Evolutionary conservation across 2,329 filamentous ascomycete genomes (phyloP).

Genomic region (Elsinoe ampelina): DNA sequence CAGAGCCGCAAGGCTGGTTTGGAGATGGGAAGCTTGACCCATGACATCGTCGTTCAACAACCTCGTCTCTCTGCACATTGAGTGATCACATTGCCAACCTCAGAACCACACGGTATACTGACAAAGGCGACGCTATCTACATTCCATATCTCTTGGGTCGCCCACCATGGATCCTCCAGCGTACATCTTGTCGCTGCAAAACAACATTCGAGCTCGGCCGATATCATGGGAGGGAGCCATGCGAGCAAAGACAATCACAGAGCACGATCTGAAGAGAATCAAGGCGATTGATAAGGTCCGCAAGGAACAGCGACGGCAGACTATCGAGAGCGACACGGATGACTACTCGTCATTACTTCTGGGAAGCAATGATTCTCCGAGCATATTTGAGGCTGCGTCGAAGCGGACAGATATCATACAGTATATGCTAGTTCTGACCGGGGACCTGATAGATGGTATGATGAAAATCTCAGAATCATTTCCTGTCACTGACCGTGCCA

Average conservation of each 20-base stretch:
- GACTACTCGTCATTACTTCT: constrained; percentile 75
- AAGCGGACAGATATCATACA: constrained; percentile 87
- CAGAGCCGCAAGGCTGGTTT: constrained; percentile 12
- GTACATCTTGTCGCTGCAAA: constrained; percentile 80
- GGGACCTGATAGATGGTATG: constrained; percentile 76
- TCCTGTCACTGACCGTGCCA: constrained; percentile 32
- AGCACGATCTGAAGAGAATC: constrained; percentile 89
- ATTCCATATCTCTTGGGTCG: too few species aligned
- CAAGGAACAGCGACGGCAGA: constrained; percentile 74
- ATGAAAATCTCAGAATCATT: background rate
- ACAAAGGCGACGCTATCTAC: too few species aligned
- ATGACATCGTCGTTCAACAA: constrained; percentile 4
- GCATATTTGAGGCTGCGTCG: constrained; percentile 74
- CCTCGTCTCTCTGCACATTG: background rate
- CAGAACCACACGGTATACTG: too few species aligned
- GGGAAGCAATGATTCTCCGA: constrained; percentile 55
- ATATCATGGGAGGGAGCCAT: constrained; percentile 98
- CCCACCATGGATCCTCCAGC: constrained; percentile 74
- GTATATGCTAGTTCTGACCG: constrained; percentile 83
- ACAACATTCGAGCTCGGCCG: constrained; percentile 90
- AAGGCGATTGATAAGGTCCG: constrained; percentile 93
- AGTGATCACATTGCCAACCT: background rate
- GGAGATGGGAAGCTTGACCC: constrained; percentile 10
- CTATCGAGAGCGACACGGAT: constrained; percentile 67
- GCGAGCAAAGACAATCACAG: constrained; percentile 84